Conservation (phyloP, 257 asterid species). For the Rauvolfia tetraphylla region DNA sequence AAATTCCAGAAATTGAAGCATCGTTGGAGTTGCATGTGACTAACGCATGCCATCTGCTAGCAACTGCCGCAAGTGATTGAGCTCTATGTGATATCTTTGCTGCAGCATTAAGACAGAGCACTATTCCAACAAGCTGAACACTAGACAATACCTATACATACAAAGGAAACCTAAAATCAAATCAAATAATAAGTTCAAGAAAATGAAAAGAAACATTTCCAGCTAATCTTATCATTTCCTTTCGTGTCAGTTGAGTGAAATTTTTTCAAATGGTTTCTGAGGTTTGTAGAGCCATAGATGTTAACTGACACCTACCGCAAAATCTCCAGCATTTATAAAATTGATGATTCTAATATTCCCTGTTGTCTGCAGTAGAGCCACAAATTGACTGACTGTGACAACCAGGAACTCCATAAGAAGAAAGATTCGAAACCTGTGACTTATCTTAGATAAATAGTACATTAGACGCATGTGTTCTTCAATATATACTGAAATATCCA, state of each 20-base stretch:
- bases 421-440: slow-evolving; percentile 76
- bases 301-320: slow-evolving; percentile 44
- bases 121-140: slow-evolving; percentile 66
- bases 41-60: slow-evolving; percentile 87
- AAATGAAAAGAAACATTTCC: neutral
- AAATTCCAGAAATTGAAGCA: slow-evolving; percentile 31
- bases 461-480: slow-evolving; percentile 75
- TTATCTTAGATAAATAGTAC: slow-evolving; percentile 62
- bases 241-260: neutral
- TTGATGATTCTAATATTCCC: slow-evolving; percentile 63
- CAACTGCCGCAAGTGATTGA: slow-evolving; percentile 70
- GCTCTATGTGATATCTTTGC: slow-evolving; percentile 92
- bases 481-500: slow-evolving; percentile 67
- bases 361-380: slow-evolving; percentile 61
- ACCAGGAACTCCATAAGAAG: slow-evolving; percentile 69
- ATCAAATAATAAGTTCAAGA: neutral
- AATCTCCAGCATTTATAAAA: slow-evolving; percentile 77
- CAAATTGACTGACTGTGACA: slow-evolving; percentile 65
- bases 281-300: neutral
- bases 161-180: slow-evolving; percentile 13
- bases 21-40: slow-evolving; percentile 61
- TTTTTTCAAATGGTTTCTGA: neutral
- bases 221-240: neutral
- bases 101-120: slow-evolving; percentile 73
- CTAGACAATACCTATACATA: slow-evolving; percentile 56